Evolutionary conservation across 257 asterid species (phyloP), one percentile per base, ranked within the genome.

Genomic region (Verbascum thapsus): DNA sequence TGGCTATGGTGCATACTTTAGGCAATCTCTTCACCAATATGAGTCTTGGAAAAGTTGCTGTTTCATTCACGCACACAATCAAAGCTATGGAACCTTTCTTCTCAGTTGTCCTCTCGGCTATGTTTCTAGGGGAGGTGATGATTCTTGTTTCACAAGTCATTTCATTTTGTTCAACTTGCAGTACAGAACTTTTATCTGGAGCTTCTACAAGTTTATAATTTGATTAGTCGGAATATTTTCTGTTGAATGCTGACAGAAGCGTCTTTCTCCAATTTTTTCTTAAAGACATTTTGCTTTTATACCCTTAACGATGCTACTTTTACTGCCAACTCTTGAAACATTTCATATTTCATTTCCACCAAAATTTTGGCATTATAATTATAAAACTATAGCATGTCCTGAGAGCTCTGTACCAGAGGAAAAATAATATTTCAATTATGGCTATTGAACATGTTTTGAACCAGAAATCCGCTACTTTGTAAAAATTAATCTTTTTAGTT

Each of bases 41-140:
- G 90, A 91, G 98, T 71, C 96, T 91, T 13, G 98, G 98, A 54
- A 83, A 84, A 82, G 96, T 91, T 77, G 68, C 98, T 1, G 96
- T 91, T 71, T 91, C 98, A 4, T 91, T 88, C 77, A 88, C 98
- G 54, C 96, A 91, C 81, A 91, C 98, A 5, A 82, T 91, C 39
- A 91, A 91, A 75, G 96, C 96, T 45, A 88, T 83, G 95, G 97
- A 87, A 79, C 97, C 95, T 26, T 90, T 90, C 82, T 90, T 90
- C 79, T 90, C 97, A 2, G 97, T 90, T 60, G 30, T 82, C 65
- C 95, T 90, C 63, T 90, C 97, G 38, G 87, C 96, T 10, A 85
- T 85, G 88, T 90, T 90, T 67, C 78, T 90, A 8, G 90, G 96
- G 17, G 88, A 85, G 94, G 95, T 90, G 61, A 72, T 48, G 66